phyloP scores from a whole-genome alignment of 495 filamentous ascomycete genomes.

The Penicillium mononematosum region DNA sequence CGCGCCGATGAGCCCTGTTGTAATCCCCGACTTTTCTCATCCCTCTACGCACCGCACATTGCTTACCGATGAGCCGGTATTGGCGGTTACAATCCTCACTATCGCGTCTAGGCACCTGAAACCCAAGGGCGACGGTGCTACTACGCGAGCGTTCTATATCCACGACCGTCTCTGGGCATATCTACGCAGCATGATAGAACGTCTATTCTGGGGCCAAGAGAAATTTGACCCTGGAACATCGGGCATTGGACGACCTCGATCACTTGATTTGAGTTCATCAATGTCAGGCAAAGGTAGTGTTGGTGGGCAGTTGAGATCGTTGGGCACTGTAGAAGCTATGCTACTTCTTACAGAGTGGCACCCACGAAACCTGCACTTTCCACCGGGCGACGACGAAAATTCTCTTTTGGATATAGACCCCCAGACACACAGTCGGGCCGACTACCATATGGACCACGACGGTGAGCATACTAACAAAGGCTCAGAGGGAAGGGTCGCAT shows the following conservation, averaged over 20 bases:
- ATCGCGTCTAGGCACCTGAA: slow-evolving; percentile 83
- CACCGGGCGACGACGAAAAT: slow-evolving; percentile 77
- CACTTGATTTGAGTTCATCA: slow-evolving; percentile 58
- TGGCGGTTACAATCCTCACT: slow-evolving; percentile 85
- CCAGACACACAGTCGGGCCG: slow-evolving; percentile 36
- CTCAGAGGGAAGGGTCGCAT: slow-evolving; percentile 59
- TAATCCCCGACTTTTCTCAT: slow-evolving; percentile 76
- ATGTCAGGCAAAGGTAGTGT: slow-evolving; percentile 48
- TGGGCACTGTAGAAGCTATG: slow-evolving; percentile 91
- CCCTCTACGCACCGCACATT: slow-evolving; percentile 71
- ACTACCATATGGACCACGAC: slow-evolving; percentile 40
- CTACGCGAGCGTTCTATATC: slow-evolving; percentile 83
- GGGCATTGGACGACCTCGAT: slow-evolving; percentile 64
- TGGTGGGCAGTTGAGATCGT: slow-evolving; percentile 78
- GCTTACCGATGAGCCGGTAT: slow-evolving; percentile 84
- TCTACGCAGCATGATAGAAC: slow-evolving; percentile 87
- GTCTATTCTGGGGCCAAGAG: slow-evolving; percentile 93
- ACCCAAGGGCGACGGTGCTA: slow-evolving; percentile 74
- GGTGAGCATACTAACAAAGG: slow-evolving; percentile 31
- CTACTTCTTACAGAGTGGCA: slow-evolving; percentile 97
- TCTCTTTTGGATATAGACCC: slow-evolving; percentile 55
- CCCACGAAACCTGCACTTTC: slow-evolving; percentile 91
- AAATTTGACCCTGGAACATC: slow-evolving; percentile 87
- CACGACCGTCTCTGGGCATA: slow-evolving; percentile 97
- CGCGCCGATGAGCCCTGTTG: slow-evolving; percentile 87